These are phyloP conservation scores for Candida berthetii DNA, from an alignment of 805 yeast species.

Conservation along the genomic window DNA sequence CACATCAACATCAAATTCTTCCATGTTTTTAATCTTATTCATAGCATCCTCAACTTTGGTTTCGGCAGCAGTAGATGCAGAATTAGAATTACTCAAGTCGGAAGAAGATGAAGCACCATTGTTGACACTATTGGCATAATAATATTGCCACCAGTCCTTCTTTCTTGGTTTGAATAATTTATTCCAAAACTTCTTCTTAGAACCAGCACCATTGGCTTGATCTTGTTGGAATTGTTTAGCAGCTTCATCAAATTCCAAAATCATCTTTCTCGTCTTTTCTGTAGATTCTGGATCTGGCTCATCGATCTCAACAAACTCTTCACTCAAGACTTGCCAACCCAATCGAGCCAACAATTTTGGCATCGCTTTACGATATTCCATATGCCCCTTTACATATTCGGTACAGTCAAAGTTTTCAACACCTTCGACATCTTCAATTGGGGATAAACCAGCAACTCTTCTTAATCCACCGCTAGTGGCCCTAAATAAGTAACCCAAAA, in stretches of 20 bases:
- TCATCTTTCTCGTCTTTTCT: constrained; percentile 76
- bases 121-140: constrained; percentile 3
- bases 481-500: constrained; percentile 87
- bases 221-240: constrained; percentile 52
- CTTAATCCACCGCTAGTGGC: constrained; percentile 94
- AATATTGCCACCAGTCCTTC: constrained; percentile 50
- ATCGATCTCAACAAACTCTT: constrained; percentile 92
- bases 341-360: constrained; percentile 67
- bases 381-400: constrained; percentile 84
- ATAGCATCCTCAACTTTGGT: constrained; percentile 16
- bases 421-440: constrained; percentile 55
- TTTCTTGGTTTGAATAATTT: constrained; percentile 46
- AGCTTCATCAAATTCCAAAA: constrained; percentile 84
- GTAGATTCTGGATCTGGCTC: constrained; percentile 89
- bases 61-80: neutral
- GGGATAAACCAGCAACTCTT: constrained; percentile 86
- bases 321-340: constrained; percentile 80
- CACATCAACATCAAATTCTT: constrained; percentile 38
- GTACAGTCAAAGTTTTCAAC: constrained; percentile 88
- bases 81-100: neutral
- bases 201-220: constrained; percentile 23
- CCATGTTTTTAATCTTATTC: constrained; percentile 6
- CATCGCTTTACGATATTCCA: constrained; percentile 94
- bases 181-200: constrained; percentile 32
- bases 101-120: neutral